Conservation (phyloP, 495 filamentous ascomycete genomes). For the Parachaetomium inaequale region DNA sequence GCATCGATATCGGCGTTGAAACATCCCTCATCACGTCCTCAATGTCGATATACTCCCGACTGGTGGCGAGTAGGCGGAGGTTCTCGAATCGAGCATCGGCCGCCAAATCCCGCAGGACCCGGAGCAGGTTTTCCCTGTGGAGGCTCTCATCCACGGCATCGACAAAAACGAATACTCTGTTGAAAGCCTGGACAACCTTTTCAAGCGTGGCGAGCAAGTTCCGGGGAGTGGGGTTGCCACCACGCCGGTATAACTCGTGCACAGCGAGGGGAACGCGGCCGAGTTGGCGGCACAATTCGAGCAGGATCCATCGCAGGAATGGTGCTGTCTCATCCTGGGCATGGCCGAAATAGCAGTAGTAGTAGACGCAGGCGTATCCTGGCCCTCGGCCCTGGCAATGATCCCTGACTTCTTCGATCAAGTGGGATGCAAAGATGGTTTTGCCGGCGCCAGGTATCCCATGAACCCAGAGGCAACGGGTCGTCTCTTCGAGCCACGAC, state of each 20-base stretch:
- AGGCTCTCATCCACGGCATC: conserved; percentile 40
- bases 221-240: conserved; percentile 2
- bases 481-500: conserved; percentile 23
- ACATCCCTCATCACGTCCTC: conserved; percentile 18
- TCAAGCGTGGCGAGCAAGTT: conserved; percentile 17
- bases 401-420: conserved; percentile 23
- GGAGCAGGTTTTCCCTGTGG: conserved; percentile 22
- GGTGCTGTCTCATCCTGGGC: conserved; percentile 33
- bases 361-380: conserved; percentile 28
- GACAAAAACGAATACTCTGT: conserved; percentile 28
- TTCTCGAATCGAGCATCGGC: conserved; percentile 32
- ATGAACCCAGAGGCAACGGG: conserved; percentile 37
- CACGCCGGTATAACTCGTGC: conserved; percentile 14
- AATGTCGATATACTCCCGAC: conserved; percentile 45
- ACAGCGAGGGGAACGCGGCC: conserved; percentile 19
- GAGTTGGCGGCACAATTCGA: conserved; percentile 33
- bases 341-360: conserved; percentile 40
- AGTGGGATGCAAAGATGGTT: conserved; percentile 36
- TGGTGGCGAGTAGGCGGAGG: conserved; percentile 40
- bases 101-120: conserved; percentile 25
- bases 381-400: neutral
- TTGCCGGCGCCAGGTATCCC: conserved; percentile 46
- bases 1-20: conserved; percentile 18
- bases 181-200: conserved; percentile 5
- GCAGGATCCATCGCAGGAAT: conserved; percentile 30